Conservation (phyloP, 306 rosid genomes). For the Hippophae gyantsensis region DNA sequence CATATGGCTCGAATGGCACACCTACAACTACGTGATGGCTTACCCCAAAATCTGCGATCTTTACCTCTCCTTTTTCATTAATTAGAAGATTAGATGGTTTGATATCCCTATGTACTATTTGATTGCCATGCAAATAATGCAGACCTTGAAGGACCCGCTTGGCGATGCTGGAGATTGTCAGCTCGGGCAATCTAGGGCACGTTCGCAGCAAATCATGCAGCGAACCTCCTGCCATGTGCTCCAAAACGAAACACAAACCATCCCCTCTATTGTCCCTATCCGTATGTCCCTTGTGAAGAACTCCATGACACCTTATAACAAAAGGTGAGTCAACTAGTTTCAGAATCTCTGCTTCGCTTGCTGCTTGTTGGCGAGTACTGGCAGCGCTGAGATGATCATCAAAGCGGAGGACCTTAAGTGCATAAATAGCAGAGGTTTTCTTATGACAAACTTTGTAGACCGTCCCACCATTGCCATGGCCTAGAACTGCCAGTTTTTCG, state of each 20-base stretch:
- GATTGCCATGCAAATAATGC: conserved; percentile 38
- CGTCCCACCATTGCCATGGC: conserved; percentile 50
- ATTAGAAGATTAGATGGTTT: conserved; percentile 59
- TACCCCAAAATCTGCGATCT: conserved; percentile 72
- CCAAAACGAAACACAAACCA: conserved; percentile 41
- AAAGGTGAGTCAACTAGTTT: conserved; percentile 42
- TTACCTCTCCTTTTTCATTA: conserved; percentile 40
- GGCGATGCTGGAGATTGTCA: conserved; percentile 29
- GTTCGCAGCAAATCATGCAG: conserved; percentile 34
- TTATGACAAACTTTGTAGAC: conserved; percentile 53
- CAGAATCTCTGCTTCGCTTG: conserved; percentile 50
- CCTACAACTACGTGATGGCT: conserved; percentile 31
- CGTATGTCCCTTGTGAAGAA: conserved; percentile 22
- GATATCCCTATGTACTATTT: conserved; percentile 64
- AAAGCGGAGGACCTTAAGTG: conserved; percentile 44
- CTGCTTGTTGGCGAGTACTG: conserved; percentile 18
- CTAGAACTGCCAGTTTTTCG: conserved; percentile 39
- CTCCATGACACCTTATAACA: conserved; percentile 42
- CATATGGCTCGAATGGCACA: conserved; percentile 8
- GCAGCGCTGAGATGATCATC: conserved; percentile 15
- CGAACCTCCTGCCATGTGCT: conserved; percentile 59
- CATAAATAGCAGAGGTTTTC: conserved; percentile 34
- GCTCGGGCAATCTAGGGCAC: conserved; percentile 29
- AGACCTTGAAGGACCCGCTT: conserved; percentile 43
- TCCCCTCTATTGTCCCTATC: conserved; percentile 1